Evolutionary conservation across 139 green algal genomes (phyloP), one percentile per base, ranked within the genome.

Genomic region (Mesotaenium endlicherianum): DNA sequence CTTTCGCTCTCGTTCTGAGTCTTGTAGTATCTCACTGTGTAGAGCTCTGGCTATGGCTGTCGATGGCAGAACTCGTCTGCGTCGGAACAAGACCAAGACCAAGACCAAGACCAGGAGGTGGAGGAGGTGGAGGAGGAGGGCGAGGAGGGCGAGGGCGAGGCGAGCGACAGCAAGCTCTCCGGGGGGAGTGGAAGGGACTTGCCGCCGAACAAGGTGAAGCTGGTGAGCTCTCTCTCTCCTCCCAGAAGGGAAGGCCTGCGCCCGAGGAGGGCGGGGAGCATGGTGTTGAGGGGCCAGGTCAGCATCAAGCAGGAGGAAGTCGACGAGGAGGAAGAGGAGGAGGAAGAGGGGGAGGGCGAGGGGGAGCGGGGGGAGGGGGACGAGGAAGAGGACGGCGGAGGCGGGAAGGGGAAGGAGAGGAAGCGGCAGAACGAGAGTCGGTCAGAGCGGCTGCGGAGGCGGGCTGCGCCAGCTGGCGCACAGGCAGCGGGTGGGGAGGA

Each of bases 81-180:
- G 40, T 38, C 57, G 8, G 70, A 78, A 16, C 39, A 78, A 0
- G 70, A 78, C 3, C 39, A 78, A 36, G 70, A 78, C 39, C 39
- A 78, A 6, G 42, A 78, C 5, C 39, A 78, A 17, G 70, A 59
- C 8, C 39, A 78, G 40, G 70, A 78, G 70, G 60, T 5, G 60
- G 43, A 72, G 11, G 6, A 72, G 6, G 41, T n/a, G 11, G 36
- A 40, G 60, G 8, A 72, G 60, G 36, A 72, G 11, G 11, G 43
- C 53, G 26, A 64, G 53, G 26, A 20, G 26, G 53, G 20, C 26
- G 53, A 64, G 53, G 26, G 53, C 53, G 26, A 34, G 53, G 26
- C 53, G 26, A 64, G 53, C 8, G 60, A n/a, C 41, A 72, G 70
- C 57, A n/a, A n/a, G n/a, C n/a, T n/a, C n/a, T n/a, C n/a, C n/a